Conservation (phyloP, 1,284 basidiomycete species). For the Heterobasidion occidentale region DNA sequence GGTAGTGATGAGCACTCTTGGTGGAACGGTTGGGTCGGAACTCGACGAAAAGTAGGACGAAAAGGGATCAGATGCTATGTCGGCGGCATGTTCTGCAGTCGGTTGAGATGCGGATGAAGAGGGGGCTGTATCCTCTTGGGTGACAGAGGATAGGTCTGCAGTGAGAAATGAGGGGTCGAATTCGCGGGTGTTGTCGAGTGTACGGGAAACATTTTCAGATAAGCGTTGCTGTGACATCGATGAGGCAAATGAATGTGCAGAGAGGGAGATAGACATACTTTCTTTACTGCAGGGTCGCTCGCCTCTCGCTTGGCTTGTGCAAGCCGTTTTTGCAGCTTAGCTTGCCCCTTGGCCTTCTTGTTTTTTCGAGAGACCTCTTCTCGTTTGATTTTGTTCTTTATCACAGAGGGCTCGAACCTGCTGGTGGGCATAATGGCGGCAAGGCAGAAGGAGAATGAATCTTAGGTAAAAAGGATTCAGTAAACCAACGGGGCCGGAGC, state of each 20-base stretch:
- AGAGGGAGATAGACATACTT: conserved; percentile 36
- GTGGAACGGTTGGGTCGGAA: conserved; percentile 61
- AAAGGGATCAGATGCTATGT: conserved; percentile 68
- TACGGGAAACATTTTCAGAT: conserved; percentile 80
- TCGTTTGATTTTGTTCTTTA: conserved; percentile 82
- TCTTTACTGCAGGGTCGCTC: conserved; percentile 62
- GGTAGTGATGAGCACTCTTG: conserved; percentile 87
- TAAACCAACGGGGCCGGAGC: neutral
- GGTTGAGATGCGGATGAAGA: conserved; percentile 22
- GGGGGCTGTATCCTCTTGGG: neutral
- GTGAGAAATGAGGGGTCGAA: conserved; percentile 83
- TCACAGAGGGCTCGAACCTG: conserved; percentile 52
- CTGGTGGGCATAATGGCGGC: neutral
- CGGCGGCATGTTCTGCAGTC: conserved; percentile 45
- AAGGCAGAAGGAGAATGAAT: neutral
- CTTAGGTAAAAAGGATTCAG: neutral
- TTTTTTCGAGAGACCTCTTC: conserved; percentile 69
- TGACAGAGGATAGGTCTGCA: conserved; percentile 45
- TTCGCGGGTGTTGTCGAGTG: conserved; percentile 90
- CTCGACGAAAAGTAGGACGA: conserved; percentile 52
- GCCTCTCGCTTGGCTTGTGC: conserved; percentile 67
- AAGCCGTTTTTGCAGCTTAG: conserved; percentile 76
- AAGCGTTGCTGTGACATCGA: conserved; percentile 57
- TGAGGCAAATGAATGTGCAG: neutral
- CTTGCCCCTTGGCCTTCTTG: conserved; percentile 75